Evolutionary conservation across 495 filamentous ascomycete species (phyloP).

Genomic region (Lasiosphaeria hispida): DNA sequence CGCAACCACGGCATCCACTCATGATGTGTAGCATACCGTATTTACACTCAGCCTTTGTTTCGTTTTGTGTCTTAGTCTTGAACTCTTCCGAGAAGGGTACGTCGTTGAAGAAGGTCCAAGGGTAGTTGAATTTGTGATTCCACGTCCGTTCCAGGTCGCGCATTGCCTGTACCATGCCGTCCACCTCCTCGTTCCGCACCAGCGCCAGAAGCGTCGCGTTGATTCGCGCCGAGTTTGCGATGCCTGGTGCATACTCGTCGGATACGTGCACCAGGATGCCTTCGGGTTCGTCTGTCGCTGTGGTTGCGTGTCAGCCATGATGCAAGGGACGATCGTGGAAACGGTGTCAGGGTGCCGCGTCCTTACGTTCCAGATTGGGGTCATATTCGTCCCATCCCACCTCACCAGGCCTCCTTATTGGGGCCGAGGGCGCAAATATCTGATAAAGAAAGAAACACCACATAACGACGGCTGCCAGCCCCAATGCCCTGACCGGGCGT

Average conservation of each 20-base stretch:
- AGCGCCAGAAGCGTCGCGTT: conserved; percentile 92
- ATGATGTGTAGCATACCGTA: conserved; percentile 61
- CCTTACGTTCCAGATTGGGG: conserved; percentile 79
- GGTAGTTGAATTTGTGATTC: conserved; percentile 99
- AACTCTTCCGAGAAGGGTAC: conserved; percentile 89
- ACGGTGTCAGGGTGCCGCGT: background rate
- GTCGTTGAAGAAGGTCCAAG: conserved; percentile 99
- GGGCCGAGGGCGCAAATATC: conserved; percentile 52
- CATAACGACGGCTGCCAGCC: conserved; percentile 63
- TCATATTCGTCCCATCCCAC: conserved; percentile 61
- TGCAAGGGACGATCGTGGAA: background rate
- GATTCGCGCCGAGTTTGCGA: conserved; percentile 73
- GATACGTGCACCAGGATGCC: conserved; percentile 69
- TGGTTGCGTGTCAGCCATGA: conserved; percentile 13
- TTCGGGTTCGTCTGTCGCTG: conserved; percentile 79
- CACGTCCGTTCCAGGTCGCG: conserved; percentile 87
- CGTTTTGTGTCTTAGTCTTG: conserved; percentile 70
- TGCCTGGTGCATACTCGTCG: conserved; percentile 69
- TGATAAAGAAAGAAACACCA: conserved; percentile 74
- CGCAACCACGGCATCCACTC: background rate
- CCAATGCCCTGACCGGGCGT: conserved; percentile 76
- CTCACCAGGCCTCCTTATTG: conserved; percentile 37
- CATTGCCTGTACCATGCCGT: conserved; percentile 83
- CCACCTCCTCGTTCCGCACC: conserved; percentile 85
- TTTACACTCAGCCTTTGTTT: conserved; percentile 77